A percentile compares a stretch with the other conserved stretches of the same genome.
These are phyloP conservation scores for Kodamaea laetipori DNA, from an alignment of 805 yeast genomes.

Conservation along the genomic window DNA sequence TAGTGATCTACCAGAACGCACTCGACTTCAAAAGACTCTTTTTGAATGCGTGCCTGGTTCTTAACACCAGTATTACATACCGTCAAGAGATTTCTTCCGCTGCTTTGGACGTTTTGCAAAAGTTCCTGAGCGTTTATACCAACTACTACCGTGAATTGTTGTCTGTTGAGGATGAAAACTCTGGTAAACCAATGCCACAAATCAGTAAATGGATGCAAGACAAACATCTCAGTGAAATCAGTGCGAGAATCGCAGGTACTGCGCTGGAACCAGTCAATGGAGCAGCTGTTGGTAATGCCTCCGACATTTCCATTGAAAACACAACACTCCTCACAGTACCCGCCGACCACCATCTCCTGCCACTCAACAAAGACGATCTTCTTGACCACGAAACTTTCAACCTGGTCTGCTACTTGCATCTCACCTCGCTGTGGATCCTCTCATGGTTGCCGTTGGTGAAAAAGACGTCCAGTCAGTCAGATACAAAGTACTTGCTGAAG, in stretches of 20 bases:
- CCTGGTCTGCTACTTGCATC: conserved; percentile 53
- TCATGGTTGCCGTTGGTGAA: conserved; percentile 61
- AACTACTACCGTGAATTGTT: conserved; percentile 41
- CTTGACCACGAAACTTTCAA: conserved; percentile 55
- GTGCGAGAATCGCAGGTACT: conserved; percentile 9
- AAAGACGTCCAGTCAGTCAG: conserved; percentile 36
- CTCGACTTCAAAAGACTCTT: conserved; percentile 50
- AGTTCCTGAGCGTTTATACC: conserved; percentile 35
- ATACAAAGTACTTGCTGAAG: conserved; percentile 22
- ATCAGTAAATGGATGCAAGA: conserved; percentile 36
- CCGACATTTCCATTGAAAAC: conserved; percentile 2
- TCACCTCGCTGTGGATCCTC: conserved; percentile 57
- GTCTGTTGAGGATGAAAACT: conserved; percentile 26
- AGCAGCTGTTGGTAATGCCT: conserved; percentile 15
- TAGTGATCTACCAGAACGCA: conserved; percentile 45
- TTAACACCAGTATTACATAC: conserved; percentile 62
- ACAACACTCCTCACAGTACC: conserved; percentile 12
- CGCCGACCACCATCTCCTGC: conserved; percentile 27
- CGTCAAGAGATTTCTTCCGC: conserved; percentile 56
- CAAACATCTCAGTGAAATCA: conserved; percentile 30
- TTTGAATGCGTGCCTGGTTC: conserved; percentile 48
- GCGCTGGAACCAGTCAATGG: conserved; percentile 5
- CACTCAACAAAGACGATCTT: conserved; percentile 49
- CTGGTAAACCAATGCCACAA: conserved; percentile 27
- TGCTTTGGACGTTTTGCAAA: conserved; percentile 40